Base-by-base conservation (phyloP, 139 green algal genomes). In the Gonium pectorale region DNA sequence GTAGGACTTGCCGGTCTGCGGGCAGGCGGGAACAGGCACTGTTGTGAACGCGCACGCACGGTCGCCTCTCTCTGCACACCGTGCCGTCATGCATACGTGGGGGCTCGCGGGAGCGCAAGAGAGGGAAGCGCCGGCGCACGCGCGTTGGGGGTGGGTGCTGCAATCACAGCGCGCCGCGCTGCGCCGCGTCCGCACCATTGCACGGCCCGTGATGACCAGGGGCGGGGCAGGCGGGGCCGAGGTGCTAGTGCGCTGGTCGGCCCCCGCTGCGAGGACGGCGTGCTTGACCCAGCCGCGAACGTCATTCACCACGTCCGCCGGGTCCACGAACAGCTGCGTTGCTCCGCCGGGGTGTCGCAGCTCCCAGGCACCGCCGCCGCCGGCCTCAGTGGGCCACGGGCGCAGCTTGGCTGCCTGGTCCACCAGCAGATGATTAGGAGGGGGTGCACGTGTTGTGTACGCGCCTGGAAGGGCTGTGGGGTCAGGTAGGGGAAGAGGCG, bases 1-100 rank as follows among this genome's bases (percentile, higher is more conserved):
- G 70, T n/a, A 79, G 49, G 70, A 67, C 46, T 75, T 75, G 27
- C 67, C 68, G 43, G 68, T 77, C 68, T 77, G 68, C 43, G n/a
- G 29, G 11, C 26, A 54, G 9, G 15, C 15, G 46, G 46, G 9
- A 9, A 54, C 15, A 54, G 9, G 46, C 11, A 54, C 15, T 22
- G 46, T 54, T n/a, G n/a, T n/a, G n/a, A n/a, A n/a, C n/a, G n/a
- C n/a, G n/a, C n/a, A n/a, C n/a, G n/a, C n/a, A n/a, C n/a, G n/a
- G n/a, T n/a, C n/a, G n/a, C n/a, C n/a, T n/a, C n/a, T n/a, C n/a
- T n/a, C n/a, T n/a, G n/a, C n/a, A n/a, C n/a, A n/a, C n/a, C n/a
- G n/a, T n/a, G n/a, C n/a, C n/a, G n/a, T n/a, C 35, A 71, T 46
- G 64, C 35, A 71, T 71, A 9, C 64, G 31, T 31, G 46, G 69